Evolutionary conservation across 2,329 filamentous ascomycete species (phyloP), one percentile per base, ranked within the genome.

Genomic region (Macrophomina pseudophaseolina): DNA sequence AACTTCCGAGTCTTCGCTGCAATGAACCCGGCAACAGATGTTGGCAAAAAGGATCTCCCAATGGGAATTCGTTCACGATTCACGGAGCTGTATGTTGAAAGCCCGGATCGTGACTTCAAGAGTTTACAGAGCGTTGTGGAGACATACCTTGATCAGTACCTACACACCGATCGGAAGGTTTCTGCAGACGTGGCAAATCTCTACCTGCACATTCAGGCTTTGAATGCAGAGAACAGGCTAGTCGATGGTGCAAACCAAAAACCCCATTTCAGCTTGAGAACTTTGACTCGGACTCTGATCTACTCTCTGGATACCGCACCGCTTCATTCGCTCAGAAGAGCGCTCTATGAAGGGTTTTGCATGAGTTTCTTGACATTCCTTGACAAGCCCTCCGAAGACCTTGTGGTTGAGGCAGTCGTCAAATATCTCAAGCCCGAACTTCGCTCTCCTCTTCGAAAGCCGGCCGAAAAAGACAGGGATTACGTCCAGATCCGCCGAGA

Each of bases 21-120:
- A 33, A 99, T 99, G 95, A 99, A 99, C 74, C 95, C 95, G 35
- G 95, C 95, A 5, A 99, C 95, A 3, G 95, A 99, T 81, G 89
- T 97, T 66, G 95, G 96, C 68, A 99, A 99, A 80, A 90, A 94
- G 66, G 95, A 99, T 77, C 82, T 99, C 16, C 93, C 94, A 0
- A 88, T 92, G 65, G 94, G 94, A 1, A 88, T 98, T 51, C 86
- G 94, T 65, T 97, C 94, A 8, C 88, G 94, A 58, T 99, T 99
- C 75, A 98, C 95, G 0, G 95, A 99, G 78, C 84, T 99, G 28
- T 99, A 97, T 75, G 93, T 99, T 30, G 88, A 92, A 65, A 95
- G 93, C 71, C 94, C 95, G 0, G 95, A 99, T 75, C 88, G 85
- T 67, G 91, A 97, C 69, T 80, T 93, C 66, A 92, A 95, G 72